Base-by-base conservation (phyloP, 2,329 filamentous ascomycete species). In the Fonsecaea pedrosoi region DNA sequence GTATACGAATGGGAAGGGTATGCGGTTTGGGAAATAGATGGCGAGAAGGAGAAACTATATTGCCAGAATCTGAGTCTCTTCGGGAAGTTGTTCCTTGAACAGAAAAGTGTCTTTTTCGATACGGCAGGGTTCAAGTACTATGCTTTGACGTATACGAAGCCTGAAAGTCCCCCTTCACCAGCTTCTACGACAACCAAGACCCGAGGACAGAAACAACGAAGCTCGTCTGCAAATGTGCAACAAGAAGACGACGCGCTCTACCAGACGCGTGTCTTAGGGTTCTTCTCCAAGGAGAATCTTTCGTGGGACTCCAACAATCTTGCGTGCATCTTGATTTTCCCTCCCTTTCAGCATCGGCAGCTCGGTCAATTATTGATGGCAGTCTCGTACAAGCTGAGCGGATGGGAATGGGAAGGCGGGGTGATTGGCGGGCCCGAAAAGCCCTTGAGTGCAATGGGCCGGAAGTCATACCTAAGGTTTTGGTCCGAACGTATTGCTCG, bases 281-380 rank as follows among this genome's bases (percentile, higher is more conserved):
- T 98, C 84, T 99, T 98, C 82, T 96, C 92, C 70, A 98, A 99
- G 77, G 95, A 99, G 79, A 98, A 98, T 78, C 91, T 97, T 84
- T 97, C 92, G 3, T 99, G 95, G 94, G 95, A 99, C 75, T 94
- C 94, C 75, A 98, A 99, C 79, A 99, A 98, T 72, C 85, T 99
- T 4, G 95, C 95, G 0, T 99, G 95, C 77, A 99, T 99, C 73
- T 84, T 98, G 6, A 87, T 98, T 15, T 98, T 98, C 75, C 95
- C 95, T 1, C 95, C 95, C 0, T 98, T 94, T 88, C 94, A 98
- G 79, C 89, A 91, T 70, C 93, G 92, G 71, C 93, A 94, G 1
- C 85, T 98, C 0, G 95, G 95, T 0, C 89, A 92, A 60, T 82
- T 98, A 59, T 84, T 99, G 37, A 98, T 99, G 88, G 93, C 92